Evolutionary conservation across 345 rosid species (phyloP), one percentile per base, ranked within the genome.

Genomic region (Brassica nigra): DNA sequence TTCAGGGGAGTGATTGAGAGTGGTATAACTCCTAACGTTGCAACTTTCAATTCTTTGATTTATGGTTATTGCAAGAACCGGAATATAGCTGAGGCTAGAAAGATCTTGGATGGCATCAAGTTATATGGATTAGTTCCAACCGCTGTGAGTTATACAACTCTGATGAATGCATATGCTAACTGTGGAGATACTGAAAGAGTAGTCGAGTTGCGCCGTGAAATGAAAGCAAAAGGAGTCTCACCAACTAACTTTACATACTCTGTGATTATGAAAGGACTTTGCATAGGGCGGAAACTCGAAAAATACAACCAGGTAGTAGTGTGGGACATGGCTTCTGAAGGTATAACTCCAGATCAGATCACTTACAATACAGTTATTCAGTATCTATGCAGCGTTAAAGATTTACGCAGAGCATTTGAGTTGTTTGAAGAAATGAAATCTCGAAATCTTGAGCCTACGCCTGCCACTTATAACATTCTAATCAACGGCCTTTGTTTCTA

Each of bases 1-100:
- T 91, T 78, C 81, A 77, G 57, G 16, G 78, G 72, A 73, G 71
- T 88, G 20, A 71, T 31, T 47, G 83, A 78, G 79, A 82, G 72
- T 76, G 87, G 90, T 37, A 81, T 89, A 80, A 57, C 80, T 82
- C 93, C 96, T 52, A 91, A 30, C 29, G 68, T 83, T 37, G 85
- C 87, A 31, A 91, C 96, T 70, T 89, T 88, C 76, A 91, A 91
- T 86, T 83, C 92, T 76, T 87, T 91, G 73, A 87, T 91, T 27
- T 70, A 85, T 34, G 92, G 90, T 57, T 82, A 85, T 76, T 91
- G 93, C 86, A 86, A 76, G 85, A 80, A 27, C 3, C 34, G 68
- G 74, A 86, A 66, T 68, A 18, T 85, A 39, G 76, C 76, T 6
- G 85, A 87, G 77, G 93, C 92, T 69, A 83, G 85, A 77, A 66